Evolutionary conservation across 441 rosid genomes (phyloP).

Genomic region (Rhodomyrtus psidioides): DNA sequence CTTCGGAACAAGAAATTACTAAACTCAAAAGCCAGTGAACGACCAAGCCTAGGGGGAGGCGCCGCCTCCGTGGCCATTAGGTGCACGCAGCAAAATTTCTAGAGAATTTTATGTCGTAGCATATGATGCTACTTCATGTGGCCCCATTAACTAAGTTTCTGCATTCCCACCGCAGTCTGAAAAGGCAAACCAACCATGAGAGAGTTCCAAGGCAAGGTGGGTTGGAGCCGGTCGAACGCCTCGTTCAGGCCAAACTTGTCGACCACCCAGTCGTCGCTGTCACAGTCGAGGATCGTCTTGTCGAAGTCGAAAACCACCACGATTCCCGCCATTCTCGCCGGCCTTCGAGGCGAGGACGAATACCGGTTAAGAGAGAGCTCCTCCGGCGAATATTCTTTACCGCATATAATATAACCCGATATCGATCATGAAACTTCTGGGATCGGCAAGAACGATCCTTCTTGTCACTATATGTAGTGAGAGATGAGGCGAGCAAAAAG

Average conservation of each 20-base stretch:
- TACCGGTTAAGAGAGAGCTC: neutral
- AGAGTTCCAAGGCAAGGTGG: conserved; percentile 23
- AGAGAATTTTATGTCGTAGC: neutral
- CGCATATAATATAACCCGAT: neutral
- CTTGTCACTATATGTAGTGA: neutral
- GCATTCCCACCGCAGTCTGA: neutral
- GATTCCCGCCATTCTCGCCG: neutral
- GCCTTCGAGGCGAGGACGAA: neutral
- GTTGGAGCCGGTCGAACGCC: conserved; percentile 12
- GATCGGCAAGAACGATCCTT: neutral
- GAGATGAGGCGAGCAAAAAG: neutral
- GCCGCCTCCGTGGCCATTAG: neutral
- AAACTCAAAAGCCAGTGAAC: neutral
- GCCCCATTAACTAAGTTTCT: neutral
- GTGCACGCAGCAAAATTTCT: neutral
- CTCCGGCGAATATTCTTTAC: neutral
- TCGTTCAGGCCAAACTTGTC: conserved; percentile 15
- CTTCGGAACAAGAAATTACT: neutral
- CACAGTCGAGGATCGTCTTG: conserved; percentile 26
- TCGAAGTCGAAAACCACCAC: conserved; percentile 29
- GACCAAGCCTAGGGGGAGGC: neutral
- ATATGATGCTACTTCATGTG: neutral
- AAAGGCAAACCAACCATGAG: conserved; percentile 12
- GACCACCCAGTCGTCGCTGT: conserved; percentile 21
- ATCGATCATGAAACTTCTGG: neutral